Evolutionary conservation across 345 rosid genomes (phyloP), one percentile per base, ranked within the genome.

Genomic region (Turritis glabra): DNA sequence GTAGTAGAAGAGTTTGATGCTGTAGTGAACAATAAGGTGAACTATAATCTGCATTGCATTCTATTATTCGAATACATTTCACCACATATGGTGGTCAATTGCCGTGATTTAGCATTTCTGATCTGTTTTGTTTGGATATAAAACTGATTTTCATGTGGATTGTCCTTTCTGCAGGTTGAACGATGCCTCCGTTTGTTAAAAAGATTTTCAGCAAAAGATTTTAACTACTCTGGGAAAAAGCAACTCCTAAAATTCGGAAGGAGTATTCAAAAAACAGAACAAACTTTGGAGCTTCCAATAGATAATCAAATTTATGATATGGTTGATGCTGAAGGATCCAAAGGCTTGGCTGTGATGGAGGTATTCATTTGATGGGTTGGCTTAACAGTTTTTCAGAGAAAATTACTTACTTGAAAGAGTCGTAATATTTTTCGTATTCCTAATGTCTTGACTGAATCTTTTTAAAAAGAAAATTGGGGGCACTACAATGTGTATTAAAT

Each of bases 261-360:
- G 84, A 84, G 79, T 76, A 56, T 65, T 75, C 84, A 50, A 55
- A 83, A 71, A 68, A 83, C 80, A 59, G 97, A 91, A 44, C 96
- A 91, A 75, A 81, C 90, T 23, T 81, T 82, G 41, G 97, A 94
- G 81, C 96, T 94, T 78, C 82, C 92, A 14, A 76, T 91, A 69
- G 96, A 90, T 61, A 87, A 83, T 82, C 97, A 92, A 83, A 84
- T 90, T 78, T 86, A 88, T 84, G 96, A 94, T 79, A 84, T 90
- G 85, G 87, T 94, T 65, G 88, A 84, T 82, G 90, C 90, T 48
- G 89, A 80, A 81, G 94, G 90, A 77, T 82, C 88, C 62, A 81
- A 81, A 29, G 98, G 97, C 37, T 79, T 86, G 77, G 77, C 85
- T 64, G 65, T 80, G 67, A 86, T 85, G 85, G 94, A 89, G 97